Percentiles rank a stretch among this genome's conserved stretches.
These are phyloP conservation scores for Solanum pinnatisectum DNA, from an alignment of 257 asterid genomes.

Conservation along the genomic window DNA sequence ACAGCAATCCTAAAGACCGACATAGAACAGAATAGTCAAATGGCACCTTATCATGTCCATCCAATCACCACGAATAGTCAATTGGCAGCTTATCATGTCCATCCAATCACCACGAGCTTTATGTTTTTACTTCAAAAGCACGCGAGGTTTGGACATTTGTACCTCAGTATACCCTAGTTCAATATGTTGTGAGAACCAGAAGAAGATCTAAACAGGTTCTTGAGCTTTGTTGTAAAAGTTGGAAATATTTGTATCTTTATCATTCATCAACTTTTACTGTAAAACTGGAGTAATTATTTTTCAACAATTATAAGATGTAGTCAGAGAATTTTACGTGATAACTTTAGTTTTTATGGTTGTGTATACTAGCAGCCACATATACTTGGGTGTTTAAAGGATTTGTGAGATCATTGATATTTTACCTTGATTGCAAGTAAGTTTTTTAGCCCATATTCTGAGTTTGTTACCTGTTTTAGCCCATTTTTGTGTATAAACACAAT, in stretches of 20 bases:
- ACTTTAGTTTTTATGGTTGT: background rate
- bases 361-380: background rate
- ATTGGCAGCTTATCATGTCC: background rate
- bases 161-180: background rate
- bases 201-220: background rate
- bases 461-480: background rate
- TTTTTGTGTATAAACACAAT: background rate
- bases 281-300: background rate
- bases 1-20: constrained; percentile 57
- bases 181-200: background rate
- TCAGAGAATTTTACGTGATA: background rate
- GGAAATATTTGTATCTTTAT: background rate
- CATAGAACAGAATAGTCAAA: constrained; percentile 69
- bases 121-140: background rate
- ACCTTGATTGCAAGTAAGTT: background rate
- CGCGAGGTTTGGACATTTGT: background rate
- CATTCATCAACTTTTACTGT: background rate
- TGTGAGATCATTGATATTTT: background rate
- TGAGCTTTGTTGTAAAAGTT: background rate
- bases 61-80: background rate
- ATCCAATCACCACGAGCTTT: background rate
- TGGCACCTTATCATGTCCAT: background rate
- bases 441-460: background rate
- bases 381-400: background rate
- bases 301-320: background rate